A percentile compares a stretch with the other conserved stretches of the same genome.
Evolutionary conservation across 495 filamentous ascomycete species (phyloP).

Genomic region (Trichoderma reesei): DNA sequence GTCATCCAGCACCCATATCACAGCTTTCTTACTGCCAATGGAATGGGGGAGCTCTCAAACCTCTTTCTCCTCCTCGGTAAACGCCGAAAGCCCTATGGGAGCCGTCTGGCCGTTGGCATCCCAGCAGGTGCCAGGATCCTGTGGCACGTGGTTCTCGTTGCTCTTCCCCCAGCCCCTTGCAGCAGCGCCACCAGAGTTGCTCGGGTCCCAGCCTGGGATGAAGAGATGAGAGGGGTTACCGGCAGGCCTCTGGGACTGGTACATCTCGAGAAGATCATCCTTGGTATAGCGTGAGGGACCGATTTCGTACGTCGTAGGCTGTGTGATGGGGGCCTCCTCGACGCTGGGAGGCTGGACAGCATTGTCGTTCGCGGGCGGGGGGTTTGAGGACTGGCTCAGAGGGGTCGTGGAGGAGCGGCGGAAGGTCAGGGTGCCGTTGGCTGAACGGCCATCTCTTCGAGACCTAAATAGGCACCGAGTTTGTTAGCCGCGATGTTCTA

Average conservation of each 20-base stretch:
- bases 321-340: slow-evolving; percentile 14
- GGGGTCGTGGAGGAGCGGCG: slow-evolving; percentile 62
- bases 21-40: slow-evolving; percentile 10
- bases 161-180: slow-evolving; percentile 68
- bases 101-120: slow-evolving; percentile 62
- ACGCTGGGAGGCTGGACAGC: slow-evolving; percentile 16
- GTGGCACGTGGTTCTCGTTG: slow-evolving; percentile 47
- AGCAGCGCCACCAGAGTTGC: slow-evolving; percentile 48
- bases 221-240: slow-evolving; percentile 49
- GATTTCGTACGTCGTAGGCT: slow-evolving; percentile 8
- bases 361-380: slow-evolving; percentile 15
- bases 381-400: slow-evolving; percentile 25
- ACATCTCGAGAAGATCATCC: slow-evolving; percentile 73
- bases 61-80: slow-evolving; percentile 78
- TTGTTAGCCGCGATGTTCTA: neutral
- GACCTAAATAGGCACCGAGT: neutral
- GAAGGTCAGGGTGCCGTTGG: slow-evolving; percentile 81
- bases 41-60: slow-evolving; percentile 36
- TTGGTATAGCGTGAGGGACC: slow-evolving; percentile 34
- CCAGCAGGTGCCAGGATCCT: slow-evolving; percentile 81
- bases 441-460: slow-evolving; percentile 29
- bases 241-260: slow-evolving; percentile 31
- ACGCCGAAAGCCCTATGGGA: slow-evolving; percentile 63
- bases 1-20: neutral
- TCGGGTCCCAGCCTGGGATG: slow-evolving; percentile 67